phyloP scores from a whole-genome alignment of 108 stramenopile genomes.

The Skeletonema marinoi region DNA sequence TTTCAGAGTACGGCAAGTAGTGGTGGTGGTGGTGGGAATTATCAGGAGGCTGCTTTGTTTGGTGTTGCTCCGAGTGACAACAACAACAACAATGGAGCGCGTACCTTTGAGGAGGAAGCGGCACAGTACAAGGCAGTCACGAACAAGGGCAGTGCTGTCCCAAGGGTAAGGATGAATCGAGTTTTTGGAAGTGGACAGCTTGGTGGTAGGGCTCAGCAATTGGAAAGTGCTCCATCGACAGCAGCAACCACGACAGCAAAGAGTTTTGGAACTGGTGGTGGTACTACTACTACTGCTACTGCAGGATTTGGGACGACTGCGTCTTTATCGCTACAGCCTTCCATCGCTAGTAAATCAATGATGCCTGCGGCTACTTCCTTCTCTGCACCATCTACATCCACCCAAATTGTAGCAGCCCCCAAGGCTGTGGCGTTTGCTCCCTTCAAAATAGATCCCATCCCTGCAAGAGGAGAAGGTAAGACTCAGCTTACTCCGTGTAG shows the following conservation, averaged over 20 bases:
- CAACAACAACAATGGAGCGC: background rate
- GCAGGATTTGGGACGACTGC: background rate
- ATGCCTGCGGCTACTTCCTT: background rate
- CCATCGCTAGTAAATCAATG: background rate
- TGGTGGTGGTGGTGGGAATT: background rate
- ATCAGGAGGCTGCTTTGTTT: background rate
- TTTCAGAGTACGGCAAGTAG: background rate
- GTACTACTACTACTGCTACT: background rate
- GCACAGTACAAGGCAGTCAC: slow-evolving; percentile 4
- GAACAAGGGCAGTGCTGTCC: background rate
- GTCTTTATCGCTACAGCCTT: background rate
- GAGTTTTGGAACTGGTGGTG: background rate
- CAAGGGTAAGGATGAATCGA: slow-evolving; percentile 39
- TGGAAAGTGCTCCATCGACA: background rate
- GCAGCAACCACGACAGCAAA: background rate
- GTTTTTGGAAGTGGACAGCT: slow-evolving; percentile 37
- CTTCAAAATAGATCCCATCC: background rate
- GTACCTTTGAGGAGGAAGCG: slow-evolving; percentile 9
- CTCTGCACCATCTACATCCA: background rate
- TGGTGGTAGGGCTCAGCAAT: slow-evolving; percentile 13
- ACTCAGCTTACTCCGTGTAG: background rate
- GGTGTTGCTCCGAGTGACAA: background rate
- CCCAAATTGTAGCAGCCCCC: background rate
- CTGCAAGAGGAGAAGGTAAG: background rate
- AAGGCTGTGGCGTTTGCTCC: background rate